Percentiles rank a stretch among this genome's conserved stretches.
Evolutionary conservation across 306 rosid species (phyloP).

Genomic region (Rosa rugosa): DNA sequence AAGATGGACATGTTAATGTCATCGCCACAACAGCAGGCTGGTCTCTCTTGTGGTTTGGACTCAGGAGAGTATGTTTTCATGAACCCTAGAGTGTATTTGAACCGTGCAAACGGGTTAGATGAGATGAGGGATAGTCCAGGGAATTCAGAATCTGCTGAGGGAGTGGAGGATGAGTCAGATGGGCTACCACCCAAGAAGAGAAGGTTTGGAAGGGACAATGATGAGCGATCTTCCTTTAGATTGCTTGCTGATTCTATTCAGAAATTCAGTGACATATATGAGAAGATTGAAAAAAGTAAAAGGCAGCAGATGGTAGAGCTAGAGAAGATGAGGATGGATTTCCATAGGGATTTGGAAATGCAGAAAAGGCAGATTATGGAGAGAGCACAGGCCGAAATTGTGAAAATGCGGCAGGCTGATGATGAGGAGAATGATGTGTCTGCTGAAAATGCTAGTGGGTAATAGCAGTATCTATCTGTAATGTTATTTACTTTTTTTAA

Average conservation of each 20-base stretch:
- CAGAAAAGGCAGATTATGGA: slow-evolving; percentile 72
- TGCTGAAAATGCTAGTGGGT: slow-evolving; percentile 51
- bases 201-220: slow-evolving; percentile 43
- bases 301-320: slow-evolving; percentile 76
- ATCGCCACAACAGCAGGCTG: slow-evolving; percentile 53
- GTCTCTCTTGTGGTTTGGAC: slow-evolving; percentile 74
- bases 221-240: slow-evolving; percentile 55
- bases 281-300: slow-evolving; percentile 66
- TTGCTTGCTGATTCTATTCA: slow-evolving; percentile 76
- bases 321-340: slow-evolving; percentile 89
- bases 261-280: slow-evolving; percentile 72
- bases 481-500: slow-evolving; percentile 31
- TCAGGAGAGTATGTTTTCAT: slow-evolving; percentile 63
- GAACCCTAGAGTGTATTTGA: slow-evolving; percentile 63
- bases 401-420: slow-evolving; percentile 47
- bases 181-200: slow-evolving; percentile 63
- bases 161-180: slow-evolving; percentile 51
- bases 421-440: slow-evolving; percentile 59
- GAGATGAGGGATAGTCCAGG: slow-evolving; percentile 80
- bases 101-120: slow-evolving; percentile 64
- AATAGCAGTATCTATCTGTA: slow-evolving; percentile 32
- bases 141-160: slow-evolving; percentile 56
- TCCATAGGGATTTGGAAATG: slow-evolving; percentile 70
- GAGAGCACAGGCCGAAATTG: slow-evolving; percentile 70
- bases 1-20: slow-evolving; percentile 76